Percentiles rank a stretch among this genome's conserved stretches.
These are phyloP conservation scores for Acanthamoeba quina DNA, from an alignment of 208 protist species.

Conservation along the genomic window DNA sequence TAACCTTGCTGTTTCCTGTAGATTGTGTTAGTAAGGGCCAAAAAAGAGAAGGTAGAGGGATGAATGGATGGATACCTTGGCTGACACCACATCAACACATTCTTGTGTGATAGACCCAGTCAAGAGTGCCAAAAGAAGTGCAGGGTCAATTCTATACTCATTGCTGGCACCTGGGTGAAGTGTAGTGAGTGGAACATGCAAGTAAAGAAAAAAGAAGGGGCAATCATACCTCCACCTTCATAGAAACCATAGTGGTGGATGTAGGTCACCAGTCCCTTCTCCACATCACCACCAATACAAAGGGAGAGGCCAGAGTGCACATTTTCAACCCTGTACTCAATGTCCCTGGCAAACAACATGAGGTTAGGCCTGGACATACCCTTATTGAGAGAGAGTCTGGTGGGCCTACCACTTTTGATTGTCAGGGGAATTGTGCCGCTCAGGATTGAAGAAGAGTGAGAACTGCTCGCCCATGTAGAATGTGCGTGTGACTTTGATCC, in stretches of 20 bases:
- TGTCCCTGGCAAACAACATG: not conserved
- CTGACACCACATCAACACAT: not conserved
- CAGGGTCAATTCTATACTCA: constrained; percentile 29
- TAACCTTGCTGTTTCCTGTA: not conserved
- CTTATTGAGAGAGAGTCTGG: not conserved
- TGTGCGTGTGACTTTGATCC: constrained; percentile 9
- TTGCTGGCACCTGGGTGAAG: not conserved
- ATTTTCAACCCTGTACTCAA: constrained; percentile 44
- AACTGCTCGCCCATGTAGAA: constrained; percentile 61
- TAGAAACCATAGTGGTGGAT: constrained; percentile 56
- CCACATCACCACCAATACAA: constrained; percentile 37
- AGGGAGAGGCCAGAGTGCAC: not conserved
- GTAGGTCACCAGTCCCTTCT: constrained; percentile 3
- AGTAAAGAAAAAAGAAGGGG: not conserved
- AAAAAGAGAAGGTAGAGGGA: not conserved
- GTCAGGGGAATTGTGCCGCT: not conserved
- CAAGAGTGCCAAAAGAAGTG: not conserved
- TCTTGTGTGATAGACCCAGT: not conserved
- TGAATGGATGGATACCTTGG: not conserved
- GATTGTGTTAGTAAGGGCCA: not conserved
- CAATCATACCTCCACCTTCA: constrained; percentile 37
- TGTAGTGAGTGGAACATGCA: not conserved
- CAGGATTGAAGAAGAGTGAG: constrained; percentile 67
- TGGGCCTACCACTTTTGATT: constrained; percentile 16
- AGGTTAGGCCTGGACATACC: not conserved